Base-by-base conservation (phyloP, 1,284 basidiomycete species). In the Cutaneotrichosporon cavernicola region DNA sequence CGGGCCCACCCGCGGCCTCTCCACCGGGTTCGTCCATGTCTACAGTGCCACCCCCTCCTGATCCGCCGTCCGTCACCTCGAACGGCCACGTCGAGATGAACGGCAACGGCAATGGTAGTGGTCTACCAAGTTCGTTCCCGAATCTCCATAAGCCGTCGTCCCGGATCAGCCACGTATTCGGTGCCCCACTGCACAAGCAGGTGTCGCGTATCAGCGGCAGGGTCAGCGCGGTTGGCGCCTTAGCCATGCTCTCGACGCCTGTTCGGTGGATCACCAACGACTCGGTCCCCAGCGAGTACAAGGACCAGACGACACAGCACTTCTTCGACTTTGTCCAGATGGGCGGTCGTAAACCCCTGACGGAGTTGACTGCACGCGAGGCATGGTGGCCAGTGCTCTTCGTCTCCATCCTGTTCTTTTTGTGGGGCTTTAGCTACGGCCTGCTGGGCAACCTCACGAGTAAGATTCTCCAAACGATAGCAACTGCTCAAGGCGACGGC, bases 371-470 rank as follows among this genome's bases (percentile, higher is more conserved):
- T 0, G 64, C 65, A 1, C 66, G 60, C 11, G 77, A 80, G 62
- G 76, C 78, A 5, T 76, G 75, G 73, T 73, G 76, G 69, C 77
- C 77, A 0, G 69, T 79, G n/a, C 56, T 79, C 43, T 78, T 77
- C 58, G 79, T 76, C 4, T 75, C 74, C 30, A 74, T 70, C 40
- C 72, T 81, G 31, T 79, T 80, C 70, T 75, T 78, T 67, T 64
- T 79, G 7, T 81, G 79, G 79, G 79, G 79, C 7, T 78, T 79
- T 66, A 72, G 73, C 13, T 80, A 80, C 57, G 78, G 79, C 21
- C 69, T 81, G 4, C 66, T 81, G 4, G 78, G 77, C 1, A 78
- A 74, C 11, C 65, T 81, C 43, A 81, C 74, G 59, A 66, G 60
- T 11, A 65, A 75, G 63, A 78, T 79, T 50, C 70, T 76, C 47